Percentiles rank a stretch among this genome's conserved stretches.
Evolutionary conservation across 2,329 filamentous ascomycete genomes (phyloP).

Genomic region (Aspergillus pseudonomiae): DNA sequence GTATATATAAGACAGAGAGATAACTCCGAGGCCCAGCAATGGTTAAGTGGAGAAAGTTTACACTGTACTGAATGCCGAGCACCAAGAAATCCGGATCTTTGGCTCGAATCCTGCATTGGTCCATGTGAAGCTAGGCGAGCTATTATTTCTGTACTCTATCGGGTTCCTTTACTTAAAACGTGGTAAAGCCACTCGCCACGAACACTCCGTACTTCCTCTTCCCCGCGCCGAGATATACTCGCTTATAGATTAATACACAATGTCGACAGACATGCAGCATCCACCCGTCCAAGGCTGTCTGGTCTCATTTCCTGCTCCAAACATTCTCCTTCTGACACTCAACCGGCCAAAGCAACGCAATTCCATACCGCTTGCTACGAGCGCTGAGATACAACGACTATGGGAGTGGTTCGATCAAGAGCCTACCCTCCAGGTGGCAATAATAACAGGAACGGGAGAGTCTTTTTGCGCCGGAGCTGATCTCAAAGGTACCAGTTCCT

Average conservation of each 20-base stretch:
- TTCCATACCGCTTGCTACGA: slow-evolving; percentile 46
- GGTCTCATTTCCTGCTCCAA: slow-evolving; percentile 46
- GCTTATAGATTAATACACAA: not conserved
- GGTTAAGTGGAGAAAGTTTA: not conserved
- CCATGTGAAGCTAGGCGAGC: not conserved
- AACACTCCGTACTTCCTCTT: not conserved
- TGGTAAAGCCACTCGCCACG: not conserved
- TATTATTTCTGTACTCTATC: not conserved
- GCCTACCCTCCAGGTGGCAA: slow-evolving; percentile 61
- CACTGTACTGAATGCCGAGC: not conserved
- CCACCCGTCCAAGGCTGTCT: slow-evolving; percentile 29
- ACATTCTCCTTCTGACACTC: slow-evolving; percentile 46
- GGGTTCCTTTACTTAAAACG: slow-evolving; percentile 5
- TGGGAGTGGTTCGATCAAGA: slow-evolving; percentile 67
- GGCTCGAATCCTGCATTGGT: not conserved
- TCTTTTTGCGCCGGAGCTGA: slow-evolving; percentile 72
- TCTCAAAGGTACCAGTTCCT: slow-evolving; percentile 53
- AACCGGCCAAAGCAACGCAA: slow-evolving; percentile 46
- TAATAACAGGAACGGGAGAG: slow-evolving; percentile 65
- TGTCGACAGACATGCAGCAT: slow-evolving; percentile 9
- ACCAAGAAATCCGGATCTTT: not conserved
- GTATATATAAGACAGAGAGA: not conserved
- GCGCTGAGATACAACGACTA: slow-evolving; percentile 48
- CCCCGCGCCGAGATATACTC: not conserved
- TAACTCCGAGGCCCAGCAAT: not conserved